phyloP scores from a whole-genome alignment of 192 early-diverging fungal genomes.

The Chytriomyces confervae region DNA sequence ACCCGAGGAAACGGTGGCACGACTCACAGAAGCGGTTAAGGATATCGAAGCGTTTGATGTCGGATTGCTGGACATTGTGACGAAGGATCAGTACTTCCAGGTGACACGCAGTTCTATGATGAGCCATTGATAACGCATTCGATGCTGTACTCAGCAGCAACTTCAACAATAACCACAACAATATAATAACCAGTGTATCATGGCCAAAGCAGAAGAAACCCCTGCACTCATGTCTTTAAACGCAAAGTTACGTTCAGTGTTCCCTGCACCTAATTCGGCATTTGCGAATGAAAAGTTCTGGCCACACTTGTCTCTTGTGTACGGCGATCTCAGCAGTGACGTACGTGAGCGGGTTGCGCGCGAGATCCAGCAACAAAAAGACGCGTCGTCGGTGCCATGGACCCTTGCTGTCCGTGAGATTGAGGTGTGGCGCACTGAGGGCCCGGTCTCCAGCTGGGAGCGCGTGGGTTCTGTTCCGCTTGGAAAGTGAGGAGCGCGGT shows the following conservation, averaged over 20 bases:
- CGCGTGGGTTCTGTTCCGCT: constrained; percentile 11
- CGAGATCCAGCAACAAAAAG: constrained; percentile 25
- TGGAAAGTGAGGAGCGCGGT: too few relatives aligned
- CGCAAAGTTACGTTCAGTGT: background rate
- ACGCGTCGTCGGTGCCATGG: constrained; percentile 1
- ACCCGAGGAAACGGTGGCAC: constrained; percentile 17
- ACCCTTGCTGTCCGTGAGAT: background rate
- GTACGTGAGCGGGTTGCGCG: constrained; percentile 13
- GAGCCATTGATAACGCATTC: background rate
- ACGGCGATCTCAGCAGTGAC: constrained; percentile 35
- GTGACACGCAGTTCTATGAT: background rate
- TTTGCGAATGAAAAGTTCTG: constrained; percentile 28
- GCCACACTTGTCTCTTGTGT: constrained; percentile 48
- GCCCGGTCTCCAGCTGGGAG: constrained; percentile 5
- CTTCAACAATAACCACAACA: too few relatives aligned
- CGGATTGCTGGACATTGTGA: constrained; percentile 28
- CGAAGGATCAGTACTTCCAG: constrained; percentile 43
- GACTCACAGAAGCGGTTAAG: constrained; percentile 12
- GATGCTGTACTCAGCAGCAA: background rate
- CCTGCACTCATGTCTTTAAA: constrained; percentile 28
- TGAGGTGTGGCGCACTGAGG: constrained; percentile 27
- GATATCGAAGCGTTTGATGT: constrained; percentile 21
- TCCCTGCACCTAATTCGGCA: background rate
- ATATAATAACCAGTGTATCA: constrained; percentile 31
- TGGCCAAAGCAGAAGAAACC: constrained; percentile 37